phyloP scores from a whole-genome alignment of 306 rosid genomes.

The Bauhinia variegata region DNA sequence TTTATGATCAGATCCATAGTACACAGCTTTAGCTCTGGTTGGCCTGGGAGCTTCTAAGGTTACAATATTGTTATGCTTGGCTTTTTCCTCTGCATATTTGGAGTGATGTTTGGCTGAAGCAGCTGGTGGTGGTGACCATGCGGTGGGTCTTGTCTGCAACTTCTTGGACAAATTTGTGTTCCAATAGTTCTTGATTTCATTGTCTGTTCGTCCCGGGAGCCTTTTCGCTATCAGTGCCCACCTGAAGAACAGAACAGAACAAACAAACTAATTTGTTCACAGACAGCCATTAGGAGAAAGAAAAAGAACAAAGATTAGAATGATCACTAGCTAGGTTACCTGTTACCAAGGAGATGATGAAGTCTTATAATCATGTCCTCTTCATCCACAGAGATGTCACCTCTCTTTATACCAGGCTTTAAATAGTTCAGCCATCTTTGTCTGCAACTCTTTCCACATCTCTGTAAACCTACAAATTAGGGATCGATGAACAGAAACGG shows the following conservation, averaged over 20 bases:
- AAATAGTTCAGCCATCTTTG: slow-evolving; percentile 54
- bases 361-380: slow-evolving; percentile 58
- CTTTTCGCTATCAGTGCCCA: slow-evolving; percentile 84
- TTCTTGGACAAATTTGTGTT: slow-evolving; percentile 54
- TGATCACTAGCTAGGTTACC: slow-evolving; percentile 22
- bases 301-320: too few relatives aligned
- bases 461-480: slow-evolving; percentile 45
- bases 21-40: slow-evolving; percentile 31
- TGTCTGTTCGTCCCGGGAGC: slow-evolving; percentile 89
- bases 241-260: slow-evolving; percentile 46
- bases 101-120: not conserved
- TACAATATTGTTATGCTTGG: slow-evolving; percentile 20
- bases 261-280: not conserved
- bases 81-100: not conserved
- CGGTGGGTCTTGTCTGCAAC: slow-evolving; percentile 6
- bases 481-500: too few relatives aligned
- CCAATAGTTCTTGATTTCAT: slow-evolving; percentile 86
- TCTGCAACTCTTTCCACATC: slow-evolving; percentile 52
- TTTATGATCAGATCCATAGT: slow-evolving; percentile 1
- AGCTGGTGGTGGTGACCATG: not conserved
- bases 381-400: slow-evolving; percentile 43
- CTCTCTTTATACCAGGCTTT: slow-evolving; percentile 48
- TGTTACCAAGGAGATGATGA: slow-evolving; percentile 59
- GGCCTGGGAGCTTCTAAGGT: slow-evolving; percentile 35
- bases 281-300: too few relatives aligned